Base-by-base conservation (phyloP, 495 filamentous ascomycete genomes). In the Aspergillus asperescens region DNA sequence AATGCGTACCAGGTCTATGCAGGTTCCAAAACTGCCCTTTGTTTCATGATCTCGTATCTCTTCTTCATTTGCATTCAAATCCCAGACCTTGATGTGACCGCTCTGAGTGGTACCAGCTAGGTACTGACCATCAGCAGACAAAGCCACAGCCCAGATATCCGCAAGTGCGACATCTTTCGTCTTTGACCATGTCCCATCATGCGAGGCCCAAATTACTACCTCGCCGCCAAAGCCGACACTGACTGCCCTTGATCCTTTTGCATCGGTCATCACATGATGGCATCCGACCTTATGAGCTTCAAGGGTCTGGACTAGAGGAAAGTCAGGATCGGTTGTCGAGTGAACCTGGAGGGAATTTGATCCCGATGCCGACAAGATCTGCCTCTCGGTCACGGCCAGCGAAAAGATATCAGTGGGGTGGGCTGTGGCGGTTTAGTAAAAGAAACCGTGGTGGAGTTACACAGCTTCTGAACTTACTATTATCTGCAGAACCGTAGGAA, bases 391-490 rank as follows among this genome's bases (percentile, higher is more conserved):
- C n/a, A 89, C 79, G 2, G 90, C 90, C 59, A 98, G 73, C 13
- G 87, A 82, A 70, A 92, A 98, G 53, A 98, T 89, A 63, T 96
- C 91, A 46, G 85, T 84, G 32, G 83, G 74, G 69, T 96, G 93
- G 53, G 89, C 90, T 90, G 49, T 35, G 20, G 34, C 24, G 18
- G 23, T 29, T 10, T n/a, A 29, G 29, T 24, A 8, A 37, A 41
- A 18, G 27, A 32, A 23, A 12, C 2, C 10, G 19, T 15, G 27
- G 39, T 27, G n/a, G 16, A 6, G 27, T 35, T 57, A 23, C 18
- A 25, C 28, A 10, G 15, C 9, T n/a, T n/a, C n/a, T 43, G 32
- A 52, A 63, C 75, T 59, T 64, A 89, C 90, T 89, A 77, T 90
- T 79, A 65, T 95, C 88, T 64, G 93, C 79, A 10, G 90, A 90